A percentile compares a stretch with the other conserved stretches of the same genome.
phyloP scores from a whole-genome alignment of 768 basidiomycete species.

The Pleurotus tuoliensis region DNA sequence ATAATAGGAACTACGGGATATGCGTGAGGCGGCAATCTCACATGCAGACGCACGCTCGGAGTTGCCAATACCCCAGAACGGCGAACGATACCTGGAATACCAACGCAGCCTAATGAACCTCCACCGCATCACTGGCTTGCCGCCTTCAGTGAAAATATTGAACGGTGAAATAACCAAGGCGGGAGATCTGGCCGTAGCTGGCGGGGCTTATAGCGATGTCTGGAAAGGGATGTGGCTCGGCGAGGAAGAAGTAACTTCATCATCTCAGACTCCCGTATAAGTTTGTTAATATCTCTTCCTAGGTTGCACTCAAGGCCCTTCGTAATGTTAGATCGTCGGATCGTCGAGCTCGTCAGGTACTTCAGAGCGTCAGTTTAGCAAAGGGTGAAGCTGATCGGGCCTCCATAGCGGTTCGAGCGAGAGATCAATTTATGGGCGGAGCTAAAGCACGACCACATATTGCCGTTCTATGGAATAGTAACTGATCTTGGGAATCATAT shows the following conservation, averaged over 20 bases:
- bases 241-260: constrained; percentile 40
- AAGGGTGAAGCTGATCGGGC: too few species aligned
- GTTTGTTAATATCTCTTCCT: not conserved
- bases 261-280: not conserved
- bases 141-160: constrained; percentile 48
- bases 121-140: constrained; percentile 47
- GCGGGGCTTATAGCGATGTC: constrained; percentile 53
- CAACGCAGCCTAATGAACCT: constrained; percentile 44
- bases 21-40: constrained; percentile 7
- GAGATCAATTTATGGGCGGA: constrained; percentile 54
- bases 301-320: constrained; percentile 59
- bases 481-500: constrained; percentile 48
- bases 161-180: constrained; percentile 45
- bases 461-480: constrained; percentile 55
- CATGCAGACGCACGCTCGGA: constrained; percentile 16
- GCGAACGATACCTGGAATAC: constrained; percentile 35
- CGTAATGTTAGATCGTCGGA: constrained; percentile 42
- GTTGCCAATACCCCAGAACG: constrained; percentile 16
- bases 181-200: constrained; percentile 38
- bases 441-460: constrained; percentile 46
- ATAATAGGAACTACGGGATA: constrained; percentile 1
- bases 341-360: constrained; percentile 37
- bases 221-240: constrained; percentile 53
- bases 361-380: constrained; percentile 6
- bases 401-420: constrained; percentile 46